phyloP scores from a whole-genome alignment of 345 rosid genomes.

The Kandelia obovata region DNA sequence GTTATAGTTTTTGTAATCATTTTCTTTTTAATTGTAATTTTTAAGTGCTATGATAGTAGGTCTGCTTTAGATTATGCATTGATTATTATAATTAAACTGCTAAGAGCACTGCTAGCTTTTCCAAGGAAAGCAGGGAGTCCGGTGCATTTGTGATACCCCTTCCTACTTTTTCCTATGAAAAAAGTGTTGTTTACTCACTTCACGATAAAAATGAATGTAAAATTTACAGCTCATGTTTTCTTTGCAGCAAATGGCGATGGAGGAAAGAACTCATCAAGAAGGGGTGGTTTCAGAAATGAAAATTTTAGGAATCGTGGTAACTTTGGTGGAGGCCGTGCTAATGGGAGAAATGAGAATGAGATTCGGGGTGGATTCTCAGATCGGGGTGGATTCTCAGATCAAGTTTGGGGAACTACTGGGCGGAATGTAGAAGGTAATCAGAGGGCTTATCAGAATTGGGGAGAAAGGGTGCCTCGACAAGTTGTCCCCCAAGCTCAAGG shows the following conservation, averaged over 20 bases:
- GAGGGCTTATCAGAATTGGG: conserved; percentile 18
- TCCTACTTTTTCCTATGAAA: not conserved
- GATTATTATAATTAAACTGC: not conserved
- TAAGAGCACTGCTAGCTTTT: not conserved
- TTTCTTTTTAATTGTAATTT: too few species aligned
- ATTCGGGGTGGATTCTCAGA: conserved; percentile 17
- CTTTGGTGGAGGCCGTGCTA: conserved; percentile 15
- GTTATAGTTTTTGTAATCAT: conserved; percentile 1
- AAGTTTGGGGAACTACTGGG: conserved; percentile 1
- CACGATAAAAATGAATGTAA: not conserved
- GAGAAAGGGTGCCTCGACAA: conserved; percentile 7
- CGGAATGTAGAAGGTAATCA: conserved; percentile 20
- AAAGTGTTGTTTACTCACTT: not conserved
- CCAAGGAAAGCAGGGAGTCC: too few species aligned
- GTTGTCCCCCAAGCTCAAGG: conserved; percentile 15
- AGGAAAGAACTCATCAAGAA: conserved; percentile 13
- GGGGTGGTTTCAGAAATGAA: conserved; percentile 12
- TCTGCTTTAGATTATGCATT: not conserved
- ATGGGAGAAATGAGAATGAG: conserved; percentile 20
- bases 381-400: conserved; percentile 17
- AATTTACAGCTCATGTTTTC: not conserved
- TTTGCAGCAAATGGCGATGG: conserved; percentile 20
- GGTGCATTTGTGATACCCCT: too few species aligned
- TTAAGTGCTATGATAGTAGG: not conserved
- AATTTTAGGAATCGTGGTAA: too few species aligned